Conservation (phyloP, 345 rosid species). For the Salix purpurea region DNA sequence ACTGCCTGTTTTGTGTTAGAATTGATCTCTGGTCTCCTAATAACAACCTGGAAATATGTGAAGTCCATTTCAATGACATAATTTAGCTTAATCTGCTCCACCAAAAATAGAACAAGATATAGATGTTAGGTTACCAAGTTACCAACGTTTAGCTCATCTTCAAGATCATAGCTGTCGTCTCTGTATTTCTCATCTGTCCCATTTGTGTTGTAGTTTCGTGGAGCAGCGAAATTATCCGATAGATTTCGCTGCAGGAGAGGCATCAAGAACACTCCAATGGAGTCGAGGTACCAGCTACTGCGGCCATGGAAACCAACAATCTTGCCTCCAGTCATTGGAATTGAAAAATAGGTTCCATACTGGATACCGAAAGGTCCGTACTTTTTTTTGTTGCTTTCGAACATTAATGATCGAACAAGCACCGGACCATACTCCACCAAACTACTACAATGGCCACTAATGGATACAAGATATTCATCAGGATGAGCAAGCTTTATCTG, state of each 20-base stretch:
- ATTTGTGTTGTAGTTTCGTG: background rate
- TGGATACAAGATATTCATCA: constrained; percentile 22
- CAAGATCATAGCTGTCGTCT: background rate
- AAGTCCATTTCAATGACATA: background rate
- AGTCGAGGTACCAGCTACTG: constrained; percentile 26
- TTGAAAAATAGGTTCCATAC: constrained; percentile 23
- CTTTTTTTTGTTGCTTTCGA: constrained; percentile 24
- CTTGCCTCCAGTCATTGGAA: constrained; percentile 18
- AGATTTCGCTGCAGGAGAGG: constrained; percentile 12
- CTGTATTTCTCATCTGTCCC: background rate
- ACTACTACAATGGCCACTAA: constrained; percentile 21
- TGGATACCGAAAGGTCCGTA: constrained; percentile 31
- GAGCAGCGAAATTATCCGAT: background rate
- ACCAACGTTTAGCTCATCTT: constrained; percentile 1
- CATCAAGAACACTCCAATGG: constrained; percentile 25
- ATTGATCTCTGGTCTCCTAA: background rate
- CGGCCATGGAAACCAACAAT: constrained; percentile 34
- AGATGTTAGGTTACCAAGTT: background rate
- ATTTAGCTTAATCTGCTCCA: background rate
- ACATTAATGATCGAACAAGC: constrained; percentile 24
- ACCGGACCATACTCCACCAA: constrained; percentile 16
- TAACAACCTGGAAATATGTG: background rate
- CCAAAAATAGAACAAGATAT: background rate
- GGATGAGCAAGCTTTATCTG: constrained; percentile 27
- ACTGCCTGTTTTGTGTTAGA: background rate